Conservation (phyloP, 306 rosid species). For the Abrus pulchellus region DNA sequence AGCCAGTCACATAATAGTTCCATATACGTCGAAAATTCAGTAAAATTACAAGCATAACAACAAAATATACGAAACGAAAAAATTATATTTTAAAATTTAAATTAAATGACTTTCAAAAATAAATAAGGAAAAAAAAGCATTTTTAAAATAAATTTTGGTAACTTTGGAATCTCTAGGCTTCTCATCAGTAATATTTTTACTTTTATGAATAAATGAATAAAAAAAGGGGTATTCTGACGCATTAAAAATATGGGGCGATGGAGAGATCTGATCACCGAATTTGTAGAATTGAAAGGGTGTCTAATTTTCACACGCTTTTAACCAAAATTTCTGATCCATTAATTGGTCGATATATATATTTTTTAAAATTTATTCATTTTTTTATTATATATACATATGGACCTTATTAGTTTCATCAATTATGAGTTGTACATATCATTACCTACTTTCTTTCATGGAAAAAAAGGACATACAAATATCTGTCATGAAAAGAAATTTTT, state of each 20-base stretch:
- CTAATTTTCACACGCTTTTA: slow-evolving; percentile 49
- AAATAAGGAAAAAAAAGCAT: background rate
- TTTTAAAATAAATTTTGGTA: background rate
- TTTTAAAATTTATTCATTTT: too few relatives aligned
- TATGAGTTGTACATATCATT: slow-evolving; percentile 36
- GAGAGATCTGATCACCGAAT: slow-evolving; percentile 50
- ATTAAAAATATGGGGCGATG: background rate
- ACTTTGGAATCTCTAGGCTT: slow-evolving; percentile 17
- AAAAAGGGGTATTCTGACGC: slow-evolving; percentile 9
- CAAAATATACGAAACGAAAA: background rate
- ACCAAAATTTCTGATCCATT: slow-evolving; percentile 20
- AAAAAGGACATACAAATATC: slow-evolving; percentile 38
- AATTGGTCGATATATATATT: slow-evolving; percentile 6
- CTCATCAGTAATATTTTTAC: background rate
- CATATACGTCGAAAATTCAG: background rate
- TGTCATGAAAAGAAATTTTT: slow-evolving; percentile 37
- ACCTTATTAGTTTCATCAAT: slow-evolving; percentile 34
- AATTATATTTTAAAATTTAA: background rate
- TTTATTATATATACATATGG: background rate
- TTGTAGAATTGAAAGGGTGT: slow-evolving; percentile 16
- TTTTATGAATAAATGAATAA: background rate
- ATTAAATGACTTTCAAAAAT: background rate
- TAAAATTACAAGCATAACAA: slow-evolving; percentile 21
- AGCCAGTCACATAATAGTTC: slow-evolving; percentile 31
- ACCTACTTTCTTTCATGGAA: slow-evolving; percentile 38